These are phyloP conservation scores for Capsicum chinense DNA, from an alignment of 257 asterid genomes.

Conservation along the genomic window DNA sequence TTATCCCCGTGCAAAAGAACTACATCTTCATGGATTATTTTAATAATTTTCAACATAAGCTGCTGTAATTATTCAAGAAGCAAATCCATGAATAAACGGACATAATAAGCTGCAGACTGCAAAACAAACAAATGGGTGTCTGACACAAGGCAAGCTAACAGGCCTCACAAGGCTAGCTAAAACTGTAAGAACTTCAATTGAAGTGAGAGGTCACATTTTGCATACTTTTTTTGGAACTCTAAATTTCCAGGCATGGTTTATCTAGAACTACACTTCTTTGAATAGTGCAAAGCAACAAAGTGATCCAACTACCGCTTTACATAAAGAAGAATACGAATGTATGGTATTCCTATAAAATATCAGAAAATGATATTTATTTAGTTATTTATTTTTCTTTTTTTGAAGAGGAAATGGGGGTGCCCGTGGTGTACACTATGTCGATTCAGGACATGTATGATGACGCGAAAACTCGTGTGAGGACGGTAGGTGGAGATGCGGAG, in stretches of 20 bases:
- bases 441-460: too few species aligned
- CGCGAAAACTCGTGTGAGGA: too few species aligned
- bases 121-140: constrained; percentile 11
- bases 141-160: neutral
- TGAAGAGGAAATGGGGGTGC: too few species aligned
- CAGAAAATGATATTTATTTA: neutral
- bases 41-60: neutral
- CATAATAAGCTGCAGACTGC: neutral
- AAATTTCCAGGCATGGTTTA: neutral
- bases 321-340: constrained; percentile 9
- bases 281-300: neutral
- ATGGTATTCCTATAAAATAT: neutral
- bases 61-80: neutral
- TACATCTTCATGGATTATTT: constrained; percentile 21
- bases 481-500: too few species aligned
- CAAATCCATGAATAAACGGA: neutral
- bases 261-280: neutral
- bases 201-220: neutral
- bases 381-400: too few species aligned
- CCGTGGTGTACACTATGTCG: too few species aligned
- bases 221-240: neutral
- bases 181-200: neutral
- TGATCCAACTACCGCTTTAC: constrained; percentile 24
- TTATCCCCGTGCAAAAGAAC: constrained; percentile 13
- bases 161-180: neutral